Evolutionary conservation across 345 rosid species (phyloP).

Genomic region (Lepidium didymum): DNA sequence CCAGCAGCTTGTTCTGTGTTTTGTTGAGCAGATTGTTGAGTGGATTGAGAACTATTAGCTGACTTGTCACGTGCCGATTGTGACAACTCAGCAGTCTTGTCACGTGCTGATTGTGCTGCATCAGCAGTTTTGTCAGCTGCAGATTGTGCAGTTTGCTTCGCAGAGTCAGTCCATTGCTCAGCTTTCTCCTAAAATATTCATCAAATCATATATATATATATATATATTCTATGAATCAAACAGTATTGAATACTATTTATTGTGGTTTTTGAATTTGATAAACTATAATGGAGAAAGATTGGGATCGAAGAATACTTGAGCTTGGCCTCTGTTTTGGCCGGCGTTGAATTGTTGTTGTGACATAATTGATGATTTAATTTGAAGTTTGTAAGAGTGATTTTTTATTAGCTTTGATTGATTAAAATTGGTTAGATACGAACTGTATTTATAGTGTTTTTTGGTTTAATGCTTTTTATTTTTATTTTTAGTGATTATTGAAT

Average conservation of each 20-base stretch:
- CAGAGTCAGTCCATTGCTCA: constrained; percentile 29
- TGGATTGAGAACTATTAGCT: constrained; percentile 12
- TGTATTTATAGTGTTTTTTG: constrained; percentile 16
- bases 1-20: constrained; percentile 24
- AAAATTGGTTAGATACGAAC: not conserved
- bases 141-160: constrained; percentile 24
- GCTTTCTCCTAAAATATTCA: constrained; percentile 22
- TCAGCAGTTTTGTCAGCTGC: constrained; percentile 24
- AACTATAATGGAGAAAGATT: not conserved
- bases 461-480: not conserved
- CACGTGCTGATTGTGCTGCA: constrained; percentile 17
- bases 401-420: constrained; percentile 9
- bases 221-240: no score
- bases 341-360: constrained; percentile 30
- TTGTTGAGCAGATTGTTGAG: constrained; percentile 13
- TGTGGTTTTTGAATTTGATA: not conserved
- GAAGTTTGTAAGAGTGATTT: not conserved
- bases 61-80: constrained; percentile 21
- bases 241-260: not conserved
- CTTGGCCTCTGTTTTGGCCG: constrained; percentile 23
- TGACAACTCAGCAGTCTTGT: constrained; percentile 5
- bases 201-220: not conserved
- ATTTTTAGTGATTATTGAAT: not conserved
- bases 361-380: constrained; percentile 15
- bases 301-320: not conserved